A percentile compares a stretch with the other conserved stretches of the same genome.
Conservation (phyloP, 2,329 filamentous ascomycete genomes). For the Conoideocrella luteorostrata region DNA sequence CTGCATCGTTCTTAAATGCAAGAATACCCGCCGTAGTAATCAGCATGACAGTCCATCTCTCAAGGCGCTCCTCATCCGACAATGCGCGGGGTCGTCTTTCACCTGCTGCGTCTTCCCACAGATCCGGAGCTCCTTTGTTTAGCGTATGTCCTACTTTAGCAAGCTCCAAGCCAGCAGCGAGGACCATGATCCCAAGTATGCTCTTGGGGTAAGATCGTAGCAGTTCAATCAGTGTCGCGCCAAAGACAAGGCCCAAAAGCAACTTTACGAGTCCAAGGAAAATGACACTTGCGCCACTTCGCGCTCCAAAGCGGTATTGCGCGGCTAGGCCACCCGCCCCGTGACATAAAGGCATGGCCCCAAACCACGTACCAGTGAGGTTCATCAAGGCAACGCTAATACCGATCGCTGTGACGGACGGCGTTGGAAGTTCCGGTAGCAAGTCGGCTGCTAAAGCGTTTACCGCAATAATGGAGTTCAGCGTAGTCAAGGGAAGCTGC, state of each 20-base stretch:
- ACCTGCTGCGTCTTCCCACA: conserved; percentile 49
- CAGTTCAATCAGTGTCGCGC: conserved; percentile 64
- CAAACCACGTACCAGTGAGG: conserved; percentile 80
- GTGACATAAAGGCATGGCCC: conserved; percentile 92
- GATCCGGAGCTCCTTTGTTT: conserved; percentile 61
- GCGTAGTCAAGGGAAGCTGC: conserved; percentile 82
- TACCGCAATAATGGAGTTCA: conserved; percentile 90
- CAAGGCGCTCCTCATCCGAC: conserved; percentile 60
- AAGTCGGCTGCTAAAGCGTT: conserved; percentile 72
- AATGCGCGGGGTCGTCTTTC: conserved; percentile 46
- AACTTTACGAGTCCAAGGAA: conserved; percentile 73
- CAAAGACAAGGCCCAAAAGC: conserved; percentile 66
- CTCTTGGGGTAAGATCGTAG: conserved; percentile 67
- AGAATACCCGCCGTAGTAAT: conserved; percentile 76
- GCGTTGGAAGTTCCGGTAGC: conserved; percentile 59
- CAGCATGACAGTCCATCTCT: conserved; percentile 85
- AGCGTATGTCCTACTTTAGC: conserved; percentile 78
- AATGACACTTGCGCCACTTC: conserved; percentile 78
- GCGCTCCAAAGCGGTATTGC: conserved; percentile 85
- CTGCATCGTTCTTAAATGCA: conserved; percentile 82
- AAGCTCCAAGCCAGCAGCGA: conserved; percentile 83
- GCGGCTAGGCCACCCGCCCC: conserved; percentile 86
- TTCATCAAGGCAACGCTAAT: conserved; percentile 82
- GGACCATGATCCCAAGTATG: conserved; percentile 79
- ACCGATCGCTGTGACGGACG: conserved; percentile 70